phyloP scores from a whole-genome alignment of 768 basidiomycete species.

The Lactarius hengduanensis region DNA sequence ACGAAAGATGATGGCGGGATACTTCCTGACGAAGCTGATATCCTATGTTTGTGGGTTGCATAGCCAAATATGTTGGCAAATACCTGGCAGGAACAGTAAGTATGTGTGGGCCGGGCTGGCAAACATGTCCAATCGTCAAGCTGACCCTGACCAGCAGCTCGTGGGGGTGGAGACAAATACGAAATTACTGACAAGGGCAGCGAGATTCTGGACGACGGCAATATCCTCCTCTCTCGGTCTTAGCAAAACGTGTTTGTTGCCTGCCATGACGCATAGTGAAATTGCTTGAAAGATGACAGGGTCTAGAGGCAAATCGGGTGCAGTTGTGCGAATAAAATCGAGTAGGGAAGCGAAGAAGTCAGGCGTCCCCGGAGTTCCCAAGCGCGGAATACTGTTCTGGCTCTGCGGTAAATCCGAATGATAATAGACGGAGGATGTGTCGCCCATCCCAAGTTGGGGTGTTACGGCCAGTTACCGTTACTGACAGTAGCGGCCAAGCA shows the following conservation, averaged over 20 bases:
- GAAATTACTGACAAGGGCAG: constrained; percentile 49
- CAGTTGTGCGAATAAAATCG: constrained; percentile 43
- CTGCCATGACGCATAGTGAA: constrained; percentile 61
- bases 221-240: constrained; percentile 67
- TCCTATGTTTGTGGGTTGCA: constrained; percentile 55
- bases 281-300: constrained; percentile 63
- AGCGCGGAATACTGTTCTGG: not conserved
- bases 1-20: constrained; percentile 36
- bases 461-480: not conserved
- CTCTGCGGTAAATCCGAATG: constrained; percentile 11
- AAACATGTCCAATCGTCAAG: not conserved
- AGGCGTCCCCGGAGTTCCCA: constrained; percentile 25
- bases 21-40: constrained; percentile 34
- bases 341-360: constrained; percentile 40
- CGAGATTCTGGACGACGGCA: constrained; percentile 54
- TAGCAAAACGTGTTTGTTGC: constrained; percentile 62
- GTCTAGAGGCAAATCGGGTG: constrained; percentile 56
- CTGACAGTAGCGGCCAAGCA: not conserved
- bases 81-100: constrained; percentile 43
- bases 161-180: not conserved
- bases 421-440: constrained; percentile 9
- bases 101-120: not conserved
- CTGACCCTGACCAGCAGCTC: not conserved
- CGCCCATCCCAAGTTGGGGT: constrained; percentile 6
- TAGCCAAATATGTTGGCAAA: constrained; percentile 60